phyloP scores from a whole-genome alignment of 2,329 filamentous ascomycete species.

The Escovopsis sp. region DNA sequence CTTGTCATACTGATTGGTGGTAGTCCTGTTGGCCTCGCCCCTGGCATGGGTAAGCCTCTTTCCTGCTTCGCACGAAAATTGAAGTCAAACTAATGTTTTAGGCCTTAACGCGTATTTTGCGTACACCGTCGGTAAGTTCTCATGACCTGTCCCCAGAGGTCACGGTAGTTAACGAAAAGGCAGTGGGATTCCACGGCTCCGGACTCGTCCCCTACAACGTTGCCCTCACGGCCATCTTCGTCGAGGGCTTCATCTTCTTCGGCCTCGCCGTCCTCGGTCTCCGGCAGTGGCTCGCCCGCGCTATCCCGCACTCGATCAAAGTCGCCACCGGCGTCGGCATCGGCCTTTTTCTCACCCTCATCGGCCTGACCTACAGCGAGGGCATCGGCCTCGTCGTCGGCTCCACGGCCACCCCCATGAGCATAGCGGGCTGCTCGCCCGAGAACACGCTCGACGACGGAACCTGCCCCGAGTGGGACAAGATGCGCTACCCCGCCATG shows the following conservation, averaged over 20 bases:
- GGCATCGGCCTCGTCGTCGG: conserved; percentile 70
- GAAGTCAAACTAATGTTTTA: conserved; percentile 6
- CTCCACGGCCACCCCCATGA: conserved; percentile 50
- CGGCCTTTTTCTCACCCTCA: conserved; percentile 65
- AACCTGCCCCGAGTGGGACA: conserved; percentile 45
- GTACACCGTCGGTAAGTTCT: conserved; percentile 38
- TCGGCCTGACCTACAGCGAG: conserved; percentile 64
- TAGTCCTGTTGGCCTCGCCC: conserved; percentile 24
- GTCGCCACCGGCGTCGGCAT: conserved; percentile 77
- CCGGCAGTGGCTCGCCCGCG: conserved; percentile 75
- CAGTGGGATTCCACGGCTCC: conserved; percentile 59
- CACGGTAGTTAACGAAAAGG: too few relatives aligned
- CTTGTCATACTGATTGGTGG: neutral
- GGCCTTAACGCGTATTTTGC: conserved; percentile 77
- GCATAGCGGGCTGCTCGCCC: conserved; percentile 56
- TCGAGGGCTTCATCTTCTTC: conserved; percentile 78
- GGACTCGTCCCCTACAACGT: conserved; percentile 60
- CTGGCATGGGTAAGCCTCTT: conserved; percentile 25
- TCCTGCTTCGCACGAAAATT: neutral
- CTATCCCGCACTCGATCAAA: conserved; percentile 74
- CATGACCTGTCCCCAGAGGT: neutral
- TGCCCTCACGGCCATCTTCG: conserved; percentile 74
- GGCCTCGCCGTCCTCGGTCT: conserved; percentile 65
- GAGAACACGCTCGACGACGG: conserved; percentile 30
- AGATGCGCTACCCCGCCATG: conserved; percentile 73